Evolutionary conservation across 257 asterid species (phyloP), one percentile per base, ranked within the genome.

Genomic region (Eustoma russellianum): DNA sequence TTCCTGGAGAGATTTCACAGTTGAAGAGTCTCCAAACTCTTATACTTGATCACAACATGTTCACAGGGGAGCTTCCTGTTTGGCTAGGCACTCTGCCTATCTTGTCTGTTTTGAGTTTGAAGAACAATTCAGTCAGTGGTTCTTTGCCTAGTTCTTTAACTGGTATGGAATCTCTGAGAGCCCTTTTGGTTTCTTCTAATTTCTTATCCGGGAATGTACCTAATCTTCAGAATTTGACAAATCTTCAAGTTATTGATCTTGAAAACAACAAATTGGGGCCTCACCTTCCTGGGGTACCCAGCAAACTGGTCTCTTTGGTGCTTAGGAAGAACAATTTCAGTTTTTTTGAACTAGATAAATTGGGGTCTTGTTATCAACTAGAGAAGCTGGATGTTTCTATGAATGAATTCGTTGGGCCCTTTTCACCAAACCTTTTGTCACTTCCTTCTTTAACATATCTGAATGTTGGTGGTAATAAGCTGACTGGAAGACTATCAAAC

Each of bases 171-270:
- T 57, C 56, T 52, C 77, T 89, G 24, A 83, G 97, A 57, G 56
- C 68, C 44, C 70, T 89, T 38, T 67, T 74, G 38, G 63, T 86
- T 34, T 74, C 97, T 60, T 61, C 54, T 18, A 89, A 86, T 53
- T 66, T 68, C 50, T 66, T 83, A 9, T 66, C 88, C 11, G 95
- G 91, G 57, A 76, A 65, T 44, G 74, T 83, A 13, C 75, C 82
- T 41, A 55, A 44, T 35, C 69, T 89, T 46, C 69, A 62, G 3
- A 68, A 58, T 13, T 59, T 89, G 72, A 66, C 74, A 34, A 89
- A 81, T 59, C 83, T 89, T 18, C 97, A 89, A 60, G 79, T 79
- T 69, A 79, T 86, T 76, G 94, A 83, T 74, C 59, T 89, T 33
- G 83, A 59, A 56, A 41, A 62, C 63, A 89, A 89, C 62, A 50